Base-by-base conservation (phyloP, 2,329 filamentous ascomycete species). In the Epichloe uncinata region DNA sequence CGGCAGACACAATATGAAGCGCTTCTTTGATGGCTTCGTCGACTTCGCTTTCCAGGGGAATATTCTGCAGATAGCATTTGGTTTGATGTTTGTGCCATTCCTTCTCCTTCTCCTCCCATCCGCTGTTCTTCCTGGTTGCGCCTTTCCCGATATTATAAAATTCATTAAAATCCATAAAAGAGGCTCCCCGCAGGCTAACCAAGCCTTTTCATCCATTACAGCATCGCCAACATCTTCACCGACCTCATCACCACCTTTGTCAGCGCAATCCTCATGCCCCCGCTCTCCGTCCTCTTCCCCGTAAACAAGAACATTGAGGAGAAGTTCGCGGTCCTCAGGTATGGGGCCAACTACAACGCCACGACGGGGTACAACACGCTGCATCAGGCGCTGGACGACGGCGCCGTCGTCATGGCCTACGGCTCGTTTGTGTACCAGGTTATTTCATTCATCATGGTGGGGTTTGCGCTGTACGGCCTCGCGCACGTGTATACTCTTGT, bases 1-100 rank as follows among this genome's bases (percentile, higher is more conserved):
- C 18, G 67, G 76, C 51, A 67, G 72, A 53, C 64, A 69, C 49
- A 68, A 67, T 48, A 73, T 76, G 22, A 67, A 70, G 54, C 70
- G 71, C 52, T 66, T 78, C 50, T 81, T 77, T 70, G 69, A 77
- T 35, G 81, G 80, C 38, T 87, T 87, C 61, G 63, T 81, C 56
- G 82, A 86, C 61, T 88, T 87, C 64, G 83, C 82, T 0, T 76
- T 86, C 49, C 78, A 84, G 55, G 84, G 85, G 51, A 87, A 87
- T 57, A 84, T 87, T 45, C 73, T 88, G 26, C 81, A 87, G 63
- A 84, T 88, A 52, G 84, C 84, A 15, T 81, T 87, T 57, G 84
- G 84, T 56, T 69, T 87, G 55, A 87, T 88, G 82, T 85, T 60
- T 63, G 72, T 65, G 13, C n/a, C 8, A 30, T 30, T 30, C 26